A percentile compares a stretch with the other conserved stretches of the same genome.
These are phyloP conservation scores for Agapanthus africanus DNA, from an alignment of 106 monocot species.

Conservation along the genomic window DNA sequence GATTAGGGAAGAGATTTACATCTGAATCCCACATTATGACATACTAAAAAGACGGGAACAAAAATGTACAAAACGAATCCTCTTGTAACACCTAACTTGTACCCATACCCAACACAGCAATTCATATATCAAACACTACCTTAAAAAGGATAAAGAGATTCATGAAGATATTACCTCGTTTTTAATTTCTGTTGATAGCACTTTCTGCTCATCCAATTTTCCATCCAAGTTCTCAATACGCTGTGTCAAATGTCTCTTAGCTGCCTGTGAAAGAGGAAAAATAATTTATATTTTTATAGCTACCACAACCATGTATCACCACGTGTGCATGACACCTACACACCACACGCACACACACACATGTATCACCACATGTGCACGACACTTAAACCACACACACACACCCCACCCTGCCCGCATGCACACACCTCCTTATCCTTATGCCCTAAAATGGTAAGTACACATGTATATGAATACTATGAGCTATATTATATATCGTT, in stretches of 20 bases:
- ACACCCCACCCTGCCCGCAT: too few species aligned
- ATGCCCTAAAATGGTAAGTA: too few species aligned
- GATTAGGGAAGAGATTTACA: background rate
- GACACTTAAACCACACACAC: too few species aligned
- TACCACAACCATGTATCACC: background rate
- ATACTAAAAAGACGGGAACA: background rate
- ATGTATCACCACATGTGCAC: too few species aligned
- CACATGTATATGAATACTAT: background rate
- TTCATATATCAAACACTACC: background rate
- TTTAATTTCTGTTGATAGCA: conserved; percentile 18
- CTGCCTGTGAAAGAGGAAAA: conserved; percentile 13
- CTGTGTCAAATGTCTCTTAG: conserved; percentile 27
- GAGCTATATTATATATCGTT: background rate
- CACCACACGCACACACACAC: too few species aligned
- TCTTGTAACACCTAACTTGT: background rate
- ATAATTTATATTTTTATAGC: background rate
- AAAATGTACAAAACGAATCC: background rate
- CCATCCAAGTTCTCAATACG: conserved; percentile 29
- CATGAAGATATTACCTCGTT: conserved; percentile 18
- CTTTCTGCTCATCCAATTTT: conserved; percentile 27
- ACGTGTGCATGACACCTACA: background rate
- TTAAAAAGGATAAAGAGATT: background rate
- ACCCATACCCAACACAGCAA: background rate
- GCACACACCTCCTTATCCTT: too few species aligned
- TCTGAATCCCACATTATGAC: background rate